phyloP scores from a whole-genome alignment of 2,329 filamentous ascomycete genomes.

The Xylaria sp. region DNA sequence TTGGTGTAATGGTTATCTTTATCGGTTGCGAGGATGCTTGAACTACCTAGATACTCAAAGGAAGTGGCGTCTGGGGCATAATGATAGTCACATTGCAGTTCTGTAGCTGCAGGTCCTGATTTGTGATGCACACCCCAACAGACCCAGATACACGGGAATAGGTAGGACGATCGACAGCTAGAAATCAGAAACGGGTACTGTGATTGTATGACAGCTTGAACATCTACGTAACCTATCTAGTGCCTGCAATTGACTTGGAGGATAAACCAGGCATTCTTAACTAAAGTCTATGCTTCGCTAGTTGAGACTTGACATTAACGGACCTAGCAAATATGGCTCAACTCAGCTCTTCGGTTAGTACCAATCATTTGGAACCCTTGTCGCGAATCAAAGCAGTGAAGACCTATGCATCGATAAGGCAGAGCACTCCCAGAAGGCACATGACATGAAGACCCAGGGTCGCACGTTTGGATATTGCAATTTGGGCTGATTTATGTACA shows the following conservation, averaged over 20 bases:
- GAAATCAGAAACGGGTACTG: neutral
- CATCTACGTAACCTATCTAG: neutral
- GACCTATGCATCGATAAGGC: neutral
- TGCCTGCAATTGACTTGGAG: neutral
- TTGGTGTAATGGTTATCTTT: neutral
- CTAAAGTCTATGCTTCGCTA: neutral
- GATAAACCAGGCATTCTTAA: neutral
- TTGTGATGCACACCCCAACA: slow-evolving; percentile 3
- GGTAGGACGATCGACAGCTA: neutral
- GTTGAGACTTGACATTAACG: neutral
- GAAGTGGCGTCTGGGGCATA: neutral
- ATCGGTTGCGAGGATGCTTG: neutral
- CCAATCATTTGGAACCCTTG: neutral
- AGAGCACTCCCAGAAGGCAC: neutral
- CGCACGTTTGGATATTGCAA: neutral
- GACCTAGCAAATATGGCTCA: neutral
- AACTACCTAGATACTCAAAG: neutral
- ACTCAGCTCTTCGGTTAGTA: neutral
- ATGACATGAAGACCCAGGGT: neutral
- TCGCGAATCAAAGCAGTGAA: neutral
- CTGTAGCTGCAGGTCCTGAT: neutral
- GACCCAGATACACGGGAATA: neutral
- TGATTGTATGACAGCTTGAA: neutral
- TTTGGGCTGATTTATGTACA: slow-evolving; percentile 12
- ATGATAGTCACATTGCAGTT: neutral